Conservation (phyloP, 768 basidiomycete species). For the Termitomyces sp. region DNA sequence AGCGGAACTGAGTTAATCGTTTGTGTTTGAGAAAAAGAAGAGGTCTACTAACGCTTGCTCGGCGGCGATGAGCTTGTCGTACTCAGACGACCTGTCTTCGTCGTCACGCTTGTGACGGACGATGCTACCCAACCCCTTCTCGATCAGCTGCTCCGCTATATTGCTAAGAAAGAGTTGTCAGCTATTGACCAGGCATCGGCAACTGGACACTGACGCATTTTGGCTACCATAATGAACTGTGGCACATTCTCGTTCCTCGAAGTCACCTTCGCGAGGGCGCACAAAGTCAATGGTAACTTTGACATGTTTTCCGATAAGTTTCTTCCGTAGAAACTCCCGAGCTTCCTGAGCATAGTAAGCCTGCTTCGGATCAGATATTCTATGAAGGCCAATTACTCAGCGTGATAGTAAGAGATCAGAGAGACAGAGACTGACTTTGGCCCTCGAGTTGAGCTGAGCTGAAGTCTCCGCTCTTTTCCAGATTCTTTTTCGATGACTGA, state of each 20-base stretch:
- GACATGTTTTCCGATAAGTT: slow-evolving; percentile 85
- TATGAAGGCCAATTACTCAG: slow-evolving; percentile 19
- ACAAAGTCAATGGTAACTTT: slow-evolving; percentile 85
- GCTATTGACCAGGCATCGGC: background rate
- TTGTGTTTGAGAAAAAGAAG: background rate
- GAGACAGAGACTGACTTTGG: slow-evolving; percentile 52
- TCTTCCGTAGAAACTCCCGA: slow-evolving; percentile 88
- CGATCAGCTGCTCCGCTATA: slow-evolving; percentile 87
- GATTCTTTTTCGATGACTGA: slow-evolving; percentile 71
- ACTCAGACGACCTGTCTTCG: slow-evolving; percentile 92
- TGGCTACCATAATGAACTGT: slow-evolving; percentile 83
- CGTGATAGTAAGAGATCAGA: background rate
- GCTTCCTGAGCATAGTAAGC: slow-evolving; percentile 89
- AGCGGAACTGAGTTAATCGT: background rate
- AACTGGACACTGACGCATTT: slow-evolving; percentile 52
- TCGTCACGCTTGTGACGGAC: slow-evolving; percentile 93
- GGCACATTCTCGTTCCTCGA: slow-evolving; percentile 87
- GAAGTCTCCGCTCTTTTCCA: slow-evolving; percentile 74
- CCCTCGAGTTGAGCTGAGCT: slow-evolving; percentile 84
- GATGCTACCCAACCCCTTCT: slow-evolving; percentile 86
- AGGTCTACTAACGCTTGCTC: slow-evolving; percentile 74
- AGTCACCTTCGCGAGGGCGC: slow-evolving; percentile 89
- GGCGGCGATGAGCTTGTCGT: slow-evolving; percentile 92
- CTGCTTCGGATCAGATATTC: slow-evolving; percentile 81
- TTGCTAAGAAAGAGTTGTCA: slow-evolving; percentile 48